Base-by-base conservation (phyloP, 2,329 filamentous ascomycete genomes). In the Emmonsiellopsis sp. region DNA sequence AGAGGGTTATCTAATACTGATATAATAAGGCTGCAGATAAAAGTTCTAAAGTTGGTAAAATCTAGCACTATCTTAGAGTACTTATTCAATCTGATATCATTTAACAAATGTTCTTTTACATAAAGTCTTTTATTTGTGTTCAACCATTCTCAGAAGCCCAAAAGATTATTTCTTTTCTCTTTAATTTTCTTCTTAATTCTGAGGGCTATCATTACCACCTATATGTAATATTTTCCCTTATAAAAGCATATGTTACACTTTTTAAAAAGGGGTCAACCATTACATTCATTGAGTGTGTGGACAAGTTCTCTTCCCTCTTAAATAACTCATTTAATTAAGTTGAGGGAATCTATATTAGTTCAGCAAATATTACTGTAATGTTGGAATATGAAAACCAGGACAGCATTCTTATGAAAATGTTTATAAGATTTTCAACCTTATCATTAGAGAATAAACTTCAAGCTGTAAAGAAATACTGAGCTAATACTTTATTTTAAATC, bases 61-160 rank as follows among this genome's bases (percentile, higher is more conserved):
- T 97, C 0, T 93, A 95, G 55, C 90, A 97, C 59, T 90, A 96
- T 62, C 73, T 96, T 0, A 92, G 90, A 0, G 81, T 84, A 1
- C 65, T 85, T 20, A 79, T 82, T 4, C 70, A 80, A 0, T 79
- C 81, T 0, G 78, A 82, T 57, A 69, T 75, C 43, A 67, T 83
- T 1, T 77, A 79, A 44, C 81, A 83, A 61, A 64, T 83, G 2
- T 83, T 80, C 60, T 78, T 79, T 55, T 85, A 84, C 59, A 74
- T 74, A 2, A 80, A 80, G 55, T 79, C 81, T 2, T 66, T 85
- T 41, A 76, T 77, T 30, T 79, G 75, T 58, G 70, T 79, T 2
- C 71, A 76, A 37, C 76, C 79, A 0, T 85, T 83, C 60, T 66
- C 69, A 2, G 80, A 77, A 62, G 77, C 82, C 13, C 70, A 74